Conservation (phyloP, 768 basidiomycete species). For the Calocybe gangraenosa region DNA sequence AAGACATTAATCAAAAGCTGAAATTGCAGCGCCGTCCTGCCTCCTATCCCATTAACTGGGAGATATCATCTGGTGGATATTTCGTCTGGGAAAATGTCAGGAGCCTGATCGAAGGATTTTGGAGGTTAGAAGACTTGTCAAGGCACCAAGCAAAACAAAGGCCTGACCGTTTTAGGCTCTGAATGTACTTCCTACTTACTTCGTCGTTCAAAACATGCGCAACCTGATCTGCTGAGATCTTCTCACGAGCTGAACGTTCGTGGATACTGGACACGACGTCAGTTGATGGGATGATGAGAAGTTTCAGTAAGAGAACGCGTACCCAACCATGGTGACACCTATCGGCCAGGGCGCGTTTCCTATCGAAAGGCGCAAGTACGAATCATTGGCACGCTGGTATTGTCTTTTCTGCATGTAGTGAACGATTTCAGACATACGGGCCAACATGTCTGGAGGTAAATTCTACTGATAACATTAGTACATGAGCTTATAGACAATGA, state of each 20-base stretch:
- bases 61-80: constrained; percentile 89
- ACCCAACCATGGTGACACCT: constrained; percentile 99
- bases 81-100: constrained; percentile 96
- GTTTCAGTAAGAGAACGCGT: constrained; percentile 22
- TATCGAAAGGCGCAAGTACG: constrained; percentile 94
- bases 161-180: constrained; percentile 87
- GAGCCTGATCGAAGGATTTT: constrained; percentile 44
- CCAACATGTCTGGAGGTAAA: constrained; percentile 80
- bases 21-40: too few species aligned
- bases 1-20: too few species aligned
- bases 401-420: constrained; percentile 95
- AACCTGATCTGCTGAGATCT: constrained; percentile 95
- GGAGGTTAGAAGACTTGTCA: not conserved
- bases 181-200: constrained; percentile 98
- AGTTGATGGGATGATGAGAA: too few species aligned
- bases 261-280: too few species aligned
- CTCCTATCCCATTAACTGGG: constrained; percentile 77
- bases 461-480: constrained; percentile 36
- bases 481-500: not conserved
- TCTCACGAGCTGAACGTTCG: constrained; percentile 95
- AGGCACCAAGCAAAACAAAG: not conserved
- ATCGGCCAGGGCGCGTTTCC: constrained; percentile 99
- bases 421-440: constrained; percentile 87
- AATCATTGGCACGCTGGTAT: constrained; percentile 95
- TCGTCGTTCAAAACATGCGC: constrained; percentile 99